Base-by-base conservation (phyloP, 2,329 filamentous ascomycete species). In the Claviceps paspali region DNA sequence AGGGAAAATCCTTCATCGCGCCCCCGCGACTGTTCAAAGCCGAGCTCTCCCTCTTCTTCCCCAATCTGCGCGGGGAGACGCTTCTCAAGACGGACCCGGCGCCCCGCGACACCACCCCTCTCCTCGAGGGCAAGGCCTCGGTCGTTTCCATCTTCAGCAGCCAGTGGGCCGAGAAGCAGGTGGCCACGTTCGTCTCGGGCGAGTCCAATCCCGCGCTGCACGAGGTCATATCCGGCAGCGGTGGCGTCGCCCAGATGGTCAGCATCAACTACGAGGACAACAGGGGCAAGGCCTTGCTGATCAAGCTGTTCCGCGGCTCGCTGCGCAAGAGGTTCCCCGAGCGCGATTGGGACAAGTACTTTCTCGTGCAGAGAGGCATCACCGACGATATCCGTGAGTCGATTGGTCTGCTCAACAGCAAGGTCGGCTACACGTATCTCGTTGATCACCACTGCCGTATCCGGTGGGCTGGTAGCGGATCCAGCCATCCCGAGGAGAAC, bases 381-480 rank as follows among this genome's bases (percentile, higher is more conserved):
- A 68, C 70, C 0, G 69, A 76, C 37, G 65, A 75, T 38, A 72
- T 79, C 38, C 65, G 69, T 36, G 75, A 79, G 55, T 64, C 62
- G 28, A 73, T 81, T 43, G 77, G 76, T 9, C 47, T 93, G 53
- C 63, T 93, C 53, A 98, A 98, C 60, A 77, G 76, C 47, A 92
- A 87, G 59, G 88, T 95, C 24, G 88, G 87, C 27, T 96, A 95
- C 61, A 80, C 87, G 4, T 98, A 94, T 59, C 67, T 98, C 33
- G 67, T 98, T 41, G 91, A 98, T 55, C 68, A 77, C 43, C 68
- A 87, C 45, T 94, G 86, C 56, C 82, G 77, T 60, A 92, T 98
- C 48, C 73, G 91, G 39, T 98, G 91, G 91, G 91, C 88, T 1
- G 91, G 83, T 4, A 93, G 86, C 51, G 83, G 79, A 10, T 55